phyloP scores from a whole-genome alignment of 1,284 basidiomycete genomes.

The Tilletiaria anomala region DNA sequence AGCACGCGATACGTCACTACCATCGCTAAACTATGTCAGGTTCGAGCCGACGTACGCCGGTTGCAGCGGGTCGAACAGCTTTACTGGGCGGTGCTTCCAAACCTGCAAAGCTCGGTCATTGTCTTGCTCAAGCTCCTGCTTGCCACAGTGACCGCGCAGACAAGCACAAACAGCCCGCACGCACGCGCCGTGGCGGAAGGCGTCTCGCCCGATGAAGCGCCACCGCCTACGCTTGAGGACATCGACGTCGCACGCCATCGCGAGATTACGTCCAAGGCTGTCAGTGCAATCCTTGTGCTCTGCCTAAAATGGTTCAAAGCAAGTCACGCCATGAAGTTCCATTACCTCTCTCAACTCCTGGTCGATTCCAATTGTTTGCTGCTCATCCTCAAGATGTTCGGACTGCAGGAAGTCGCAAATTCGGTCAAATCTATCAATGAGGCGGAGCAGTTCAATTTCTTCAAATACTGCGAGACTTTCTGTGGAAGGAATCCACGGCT shows the following conservation, averaged over 20 bases:
- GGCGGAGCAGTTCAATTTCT: constrained; percentile 67
- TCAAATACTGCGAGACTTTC: constrained; percentile 73
- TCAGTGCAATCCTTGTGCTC: constrained; percentile 81
- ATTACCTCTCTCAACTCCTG: constrained; percentile 83
- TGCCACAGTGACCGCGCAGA: constrained; percentile 33
- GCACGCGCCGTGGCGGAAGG: constrained; percentile 31
- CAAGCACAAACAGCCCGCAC: constrained; percentile 26
- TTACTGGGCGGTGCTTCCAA: constrained; percentile 25
- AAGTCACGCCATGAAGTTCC: constrained; percentile 82
- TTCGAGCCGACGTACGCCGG: constrained; percentile 26
- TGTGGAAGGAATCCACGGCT: constrained; percentile 34
- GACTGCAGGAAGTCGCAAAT: constrained; percentile 73
- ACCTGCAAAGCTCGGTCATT: constrained; percentile 34
- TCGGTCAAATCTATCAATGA: constrained; percentile 78
- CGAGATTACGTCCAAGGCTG: constrained; percentile 92
- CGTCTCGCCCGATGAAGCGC: constrained; percentile 41
- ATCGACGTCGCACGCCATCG: constrained; percentile 87
- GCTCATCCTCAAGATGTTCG: constrained; percentile 94
- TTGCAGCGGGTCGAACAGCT: constrained; percentile 29
- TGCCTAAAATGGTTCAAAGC: constrained; percentile 97
- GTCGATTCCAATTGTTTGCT: constrained; percentile 90
- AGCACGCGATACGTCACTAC: constrained; percentile 16
- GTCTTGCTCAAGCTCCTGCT: constrained; percentile 36
- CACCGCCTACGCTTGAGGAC: constrained; percentile 76
- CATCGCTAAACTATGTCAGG: constrained; percentile 14